Evolutionary conservation across 2,329 filamentous ascomycete species (phyloP).

Genomic region (Pestalotiopsis sp.): DNA sequence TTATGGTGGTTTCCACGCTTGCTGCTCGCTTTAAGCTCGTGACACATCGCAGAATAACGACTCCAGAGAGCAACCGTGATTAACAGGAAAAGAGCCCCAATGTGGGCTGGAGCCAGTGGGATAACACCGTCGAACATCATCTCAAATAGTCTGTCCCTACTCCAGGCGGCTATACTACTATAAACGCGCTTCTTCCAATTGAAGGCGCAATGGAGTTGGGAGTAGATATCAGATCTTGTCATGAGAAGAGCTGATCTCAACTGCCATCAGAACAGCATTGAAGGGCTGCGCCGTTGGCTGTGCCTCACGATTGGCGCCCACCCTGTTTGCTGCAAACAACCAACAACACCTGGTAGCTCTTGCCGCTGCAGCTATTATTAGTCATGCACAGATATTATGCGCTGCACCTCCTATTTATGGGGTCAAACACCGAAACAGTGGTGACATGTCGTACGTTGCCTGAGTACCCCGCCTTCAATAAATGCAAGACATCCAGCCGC

Average conservation of each 20-base stretch:
- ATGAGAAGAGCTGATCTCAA: not conserved
- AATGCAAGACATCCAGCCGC: too few relatives aligned
- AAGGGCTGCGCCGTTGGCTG: not conserved
- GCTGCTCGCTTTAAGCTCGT: not conserved
- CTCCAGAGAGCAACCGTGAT: not conserved
- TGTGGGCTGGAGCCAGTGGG: not conserved
- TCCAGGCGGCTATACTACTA: not conserved
- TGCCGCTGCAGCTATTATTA: not conserved
- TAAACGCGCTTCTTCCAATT: not conserved
- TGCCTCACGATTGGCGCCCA: not conserved
- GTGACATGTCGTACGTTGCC: not conserved
- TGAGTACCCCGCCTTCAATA: not conserved
- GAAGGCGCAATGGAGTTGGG: not conserved
- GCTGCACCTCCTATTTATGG: not conserved
- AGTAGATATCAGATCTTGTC: not conserved
- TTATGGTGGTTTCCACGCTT: constrained; percentile 10
- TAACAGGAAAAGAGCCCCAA: not conserved
- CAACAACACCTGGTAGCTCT: not conserved
- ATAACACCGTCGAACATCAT: not conserved
- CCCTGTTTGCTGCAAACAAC: not conserved
- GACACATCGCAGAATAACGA: not conserved
- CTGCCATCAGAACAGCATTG: not conserved
- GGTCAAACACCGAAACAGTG: not conserved
- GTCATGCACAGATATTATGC: not conserved
- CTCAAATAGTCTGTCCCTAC: not conserved